Conservation (phyloP, 2,329 filamentous ascomycete genomes). For the Penicillium capsulatum region DNA sequence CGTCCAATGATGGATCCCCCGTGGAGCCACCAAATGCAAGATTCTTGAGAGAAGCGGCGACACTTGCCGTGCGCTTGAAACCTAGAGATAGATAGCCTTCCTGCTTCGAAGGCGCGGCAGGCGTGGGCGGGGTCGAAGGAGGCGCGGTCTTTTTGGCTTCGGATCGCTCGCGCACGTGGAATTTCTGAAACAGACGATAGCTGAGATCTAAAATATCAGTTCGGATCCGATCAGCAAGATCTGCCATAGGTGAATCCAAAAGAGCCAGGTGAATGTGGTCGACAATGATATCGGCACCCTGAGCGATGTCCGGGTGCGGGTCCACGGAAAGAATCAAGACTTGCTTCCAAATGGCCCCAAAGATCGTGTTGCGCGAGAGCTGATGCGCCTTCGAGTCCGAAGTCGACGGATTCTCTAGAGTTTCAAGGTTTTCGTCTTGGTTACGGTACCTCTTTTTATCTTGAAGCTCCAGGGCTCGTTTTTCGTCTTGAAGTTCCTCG, state of each 20-base stretch:
- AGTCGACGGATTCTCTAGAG: slow-evolving; percentile 20
- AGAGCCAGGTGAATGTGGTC: slow-evolving; percentile 79
- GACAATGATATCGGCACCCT: slow-evolving; percentile 76
- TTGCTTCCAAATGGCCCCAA: slow-evolving; percentile 91
- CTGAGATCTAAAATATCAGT: slow-evolving; percentile 54
- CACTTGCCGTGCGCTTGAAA: slow-evolving; percentile 60
- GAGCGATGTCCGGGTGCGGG: slow-evolving; percentile 87
- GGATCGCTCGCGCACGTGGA: slow-evolving; percentile 32
- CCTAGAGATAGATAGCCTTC: slow-evolving; percentile 60
- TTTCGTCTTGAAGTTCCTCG: slow-evolving; percentile 83
- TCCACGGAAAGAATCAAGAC: slow-evolving; percentile 86
- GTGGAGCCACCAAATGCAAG: slow-evolving; percentile 51
- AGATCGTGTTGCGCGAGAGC: slow-evolving; percentile 80
- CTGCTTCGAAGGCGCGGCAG: slow-evolving; percentile 47
- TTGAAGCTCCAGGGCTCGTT: slow-evolving; percentile 57
- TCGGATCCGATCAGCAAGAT: slow-evolving; percentile 66
- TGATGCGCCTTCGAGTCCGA: slow-evolving; percentile 28
- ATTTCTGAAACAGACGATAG: slow-evolving; percentile 36
- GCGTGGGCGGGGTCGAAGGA: slow-evolving; percentile 47
- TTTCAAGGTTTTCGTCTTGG: slow-evolving; percentile 31
- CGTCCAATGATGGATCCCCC: slow-evolving; percentile 27
- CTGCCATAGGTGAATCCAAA: slow-evolving; percentile 69
- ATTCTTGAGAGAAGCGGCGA: slow-evolving; percentile 61
- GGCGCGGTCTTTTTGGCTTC: slow-evolving; percentile 35
- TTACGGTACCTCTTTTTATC: slow-evolving; percentile 33